A percentile compares a stretch with the other conserved stretches of the same genome.
These are phyloP conservation scores for Leucoagaricus sp. DNA, from an alignment of 1,284 basidiomycete species.

Conservation along the genomic window DNA sequence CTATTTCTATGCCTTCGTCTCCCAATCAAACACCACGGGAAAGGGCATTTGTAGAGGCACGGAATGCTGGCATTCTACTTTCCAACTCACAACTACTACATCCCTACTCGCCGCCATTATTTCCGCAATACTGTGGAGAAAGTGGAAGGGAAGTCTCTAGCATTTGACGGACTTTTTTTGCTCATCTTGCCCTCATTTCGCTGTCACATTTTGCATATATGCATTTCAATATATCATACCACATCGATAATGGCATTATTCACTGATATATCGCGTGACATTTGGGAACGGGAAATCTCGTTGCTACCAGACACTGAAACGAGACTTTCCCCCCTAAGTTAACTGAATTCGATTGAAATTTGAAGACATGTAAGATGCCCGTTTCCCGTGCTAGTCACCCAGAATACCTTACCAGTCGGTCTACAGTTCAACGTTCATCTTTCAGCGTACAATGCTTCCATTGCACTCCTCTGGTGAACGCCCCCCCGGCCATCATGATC, in stretches of 20 bases:
- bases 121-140: constrained; percentile 56
- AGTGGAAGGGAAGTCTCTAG: constrained; percentile 52
- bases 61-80: constrained; percentile 67
- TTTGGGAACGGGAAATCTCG: too few species aligned
- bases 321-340: too few species aligned
- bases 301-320: too few species aligned
- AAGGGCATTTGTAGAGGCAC: constrained; percentile 55
- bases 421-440: too few species aligned
- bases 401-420: too few species aligned
- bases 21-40: constrained; percentile 46
- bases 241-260: neutral
- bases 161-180: neutral
- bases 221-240: neutral
- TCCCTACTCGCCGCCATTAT: constrained; percentile 44
- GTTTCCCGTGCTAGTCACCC: too few species aligned
- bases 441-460: too few species aligned
- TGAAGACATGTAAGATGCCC: too few species aligned
- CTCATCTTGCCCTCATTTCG: neutral
- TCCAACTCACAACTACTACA: constrained; percentile 48
- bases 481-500: neutral
- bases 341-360: too few species aligned
- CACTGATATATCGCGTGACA: too few species aligned
- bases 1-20: constrained; percentile 71
- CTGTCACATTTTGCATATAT: neutral
- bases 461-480: too few species aligned